These are phyloP conservation scores for Zancudomyces culisetae DNA, from an alignment of 371 early-diverging fungal genomes.

Conservation along the genomic window DNA sequence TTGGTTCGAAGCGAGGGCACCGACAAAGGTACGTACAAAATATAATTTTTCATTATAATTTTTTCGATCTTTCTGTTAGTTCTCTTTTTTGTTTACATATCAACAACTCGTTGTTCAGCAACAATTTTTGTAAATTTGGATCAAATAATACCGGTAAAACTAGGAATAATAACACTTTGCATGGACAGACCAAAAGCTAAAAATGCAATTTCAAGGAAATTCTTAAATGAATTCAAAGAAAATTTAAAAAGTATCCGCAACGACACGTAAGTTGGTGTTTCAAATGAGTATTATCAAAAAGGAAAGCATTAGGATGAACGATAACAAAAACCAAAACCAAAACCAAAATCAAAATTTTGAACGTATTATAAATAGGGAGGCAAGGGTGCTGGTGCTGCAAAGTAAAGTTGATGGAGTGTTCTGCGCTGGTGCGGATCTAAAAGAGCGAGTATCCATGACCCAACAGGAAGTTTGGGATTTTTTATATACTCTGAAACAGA, in stretches of 20 bases:
- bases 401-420: conserved; percentile 71
- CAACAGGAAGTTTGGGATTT: conserved; percentile 65
- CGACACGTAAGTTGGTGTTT: conserved; percentile 22
- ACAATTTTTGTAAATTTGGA: too few species aligned
- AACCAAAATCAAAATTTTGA: neutral
- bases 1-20: neutral
- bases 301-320: neutral
- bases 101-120: too few species aligned
- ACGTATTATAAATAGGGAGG: conserved; percentile 18
- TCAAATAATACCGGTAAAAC: neutral
- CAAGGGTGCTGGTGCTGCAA: conserved; percentile 64
- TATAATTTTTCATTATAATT: neutral
- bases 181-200: conserved; percentile 72
- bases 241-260: conserved; percentile 46
- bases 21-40: neutral
- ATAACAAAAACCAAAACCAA: neutral
- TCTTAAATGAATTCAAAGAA: conserved; percentile 50
- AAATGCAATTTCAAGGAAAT: conserved; percentile 70
- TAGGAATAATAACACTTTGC: conserved; percentile 61
- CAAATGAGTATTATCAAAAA: neutral
- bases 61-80: neutral
- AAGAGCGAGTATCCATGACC: conserved; percentile 80
- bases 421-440: conserved; percentile 93
- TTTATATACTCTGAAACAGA: conserved; percentile 47
- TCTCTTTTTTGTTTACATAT: neutral